Evolutionary conservation across 495 filamentous ascomycete species (phyloP).

Genomic region (Xylaria palmicola): DNA sequence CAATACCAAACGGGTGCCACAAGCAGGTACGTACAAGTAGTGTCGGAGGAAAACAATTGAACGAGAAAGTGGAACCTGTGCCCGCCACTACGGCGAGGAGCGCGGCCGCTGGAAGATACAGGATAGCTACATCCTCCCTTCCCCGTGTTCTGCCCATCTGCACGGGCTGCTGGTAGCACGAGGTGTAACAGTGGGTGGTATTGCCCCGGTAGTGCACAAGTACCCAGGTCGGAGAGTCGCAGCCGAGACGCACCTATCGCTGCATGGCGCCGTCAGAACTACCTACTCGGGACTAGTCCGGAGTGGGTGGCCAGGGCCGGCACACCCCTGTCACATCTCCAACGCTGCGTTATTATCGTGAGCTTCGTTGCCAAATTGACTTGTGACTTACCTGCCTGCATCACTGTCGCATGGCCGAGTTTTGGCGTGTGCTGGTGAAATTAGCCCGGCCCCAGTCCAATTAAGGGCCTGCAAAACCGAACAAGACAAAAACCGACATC

Average conservation of each 20-base stretch:
- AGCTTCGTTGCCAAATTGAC: slow-evolving; percentile 26
- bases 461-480: neutral
- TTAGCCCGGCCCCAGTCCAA: neutral
- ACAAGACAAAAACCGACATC: no score
- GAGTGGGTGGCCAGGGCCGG: neutral
- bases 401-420: neutral
- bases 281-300: neutral
- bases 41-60: no score
- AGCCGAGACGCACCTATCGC: neutral
- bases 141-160: no score
- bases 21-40: no score
- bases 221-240: neutral
- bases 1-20: no score
- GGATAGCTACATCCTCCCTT: neutral
- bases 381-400: neutral
- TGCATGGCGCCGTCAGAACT: slow-evolving; percentile 9
- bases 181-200: neutral
- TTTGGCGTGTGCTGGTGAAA: neutral
- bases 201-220: neutral
- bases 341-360: slow-evolving; percentile 27
- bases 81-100: neutral
- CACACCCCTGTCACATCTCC: neutral
- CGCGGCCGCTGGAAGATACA: neutral
- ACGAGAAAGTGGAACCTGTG: no score
- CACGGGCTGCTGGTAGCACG: neutral